Percentiles rank a stretch among this genome's conserved stretches.
Conservation (phyloP, 768 basidiomycete species). For the Sporobolomyces roseus region DNA sequence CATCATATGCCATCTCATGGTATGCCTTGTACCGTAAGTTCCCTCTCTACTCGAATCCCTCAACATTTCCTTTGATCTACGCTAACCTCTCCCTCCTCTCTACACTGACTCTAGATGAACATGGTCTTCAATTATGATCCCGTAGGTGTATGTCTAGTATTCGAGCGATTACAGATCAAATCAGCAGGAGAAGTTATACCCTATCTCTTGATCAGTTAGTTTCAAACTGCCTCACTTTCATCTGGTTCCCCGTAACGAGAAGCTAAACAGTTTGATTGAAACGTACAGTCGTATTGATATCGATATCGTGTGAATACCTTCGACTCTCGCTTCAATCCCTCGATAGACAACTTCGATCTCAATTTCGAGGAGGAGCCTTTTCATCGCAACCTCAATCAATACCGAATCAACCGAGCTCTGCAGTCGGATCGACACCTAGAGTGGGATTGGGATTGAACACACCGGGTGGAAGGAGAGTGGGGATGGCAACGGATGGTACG, state of each 20-base stretch:
- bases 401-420: not conserved
- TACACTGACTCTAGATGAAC: constrained; percentile 11
- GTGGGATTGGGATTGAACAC: constrained; percentile 9
- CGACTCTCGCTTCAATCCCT: constrained; percentile 25
- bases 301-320: constrained; percentile 24
- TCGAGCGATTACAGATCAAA: constrained; percentile 25
- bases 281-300: constrained; percentile 20
- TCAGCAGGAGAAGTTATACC: not conserved
- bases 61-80: not conserved
- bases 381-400: not conserved
- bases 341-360: constrained; percentile 29
- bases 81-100: not conserved
- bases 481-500: not conserved
- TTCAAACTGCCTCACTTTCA: not conserved
- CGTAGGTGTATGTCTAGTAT: constrained; percentile 24
- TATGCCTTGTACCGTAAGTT: not conserved
- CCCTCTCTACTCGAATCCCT: not conserved
- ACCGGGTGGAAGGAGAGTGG: constrained; percentile 17
- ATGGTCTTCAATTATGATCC: constrained; percentile 32
- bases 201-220: constrained; percentile 15
- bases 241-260: not conserved
- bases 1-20: constrained; percentile 2
- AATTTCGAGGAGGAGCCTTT: constrained; percentile 19
- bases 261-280: not conserved
- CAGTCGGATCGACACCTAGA: not conserved